Percentiles rank a stretch among this genome's conserved stretches.
Evolutionary conservation across 2,329 filamentous ascomycete genomes (phyloP).

Genomic region (Colletotrichum tabaci): DNA sequence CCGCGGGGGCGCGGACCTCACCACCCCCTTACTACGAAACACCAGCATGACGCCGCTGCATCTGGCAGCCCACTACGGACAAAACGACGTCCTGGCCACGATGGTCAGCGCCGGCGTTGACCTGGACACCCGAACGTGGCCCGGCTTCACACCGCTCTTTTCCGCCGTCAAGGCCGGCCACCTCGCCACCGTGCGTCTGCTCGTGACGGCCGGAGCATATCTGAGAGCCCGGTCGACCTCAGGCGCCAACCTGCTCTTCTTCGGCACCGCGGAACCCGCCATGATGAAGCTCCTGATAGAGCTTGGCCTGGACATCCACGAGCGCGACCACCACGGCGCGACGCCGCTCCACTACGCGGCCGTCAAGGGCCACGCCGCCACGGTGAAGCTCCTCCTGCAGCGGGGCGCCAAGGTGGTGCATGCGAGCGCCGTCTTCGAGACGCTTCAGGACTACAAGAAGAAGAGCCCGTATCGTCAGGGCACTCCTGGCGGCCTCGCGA

Average conservation of each 20-base stretch:
- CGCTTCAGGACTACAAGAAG: conserved; percentile 41
- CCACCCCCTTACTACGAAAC: conserved; percentile 41
- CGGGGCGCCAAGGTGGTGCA: conserved; percentile 43
- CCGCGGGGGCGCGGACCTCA: conserved; percentile 42
- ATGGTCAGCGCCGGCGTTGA: conserved; percentile 46
- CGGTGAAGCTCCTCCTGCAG: conserved; percentile 49
- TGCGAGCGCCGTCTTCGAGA: conserved; percentile 46
- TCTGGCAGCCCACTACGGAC: conserved; percentile 48
- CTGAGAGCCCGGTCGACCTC: conserved; percentile 41
- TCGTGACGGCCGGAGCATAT: conserved; percentile 46
- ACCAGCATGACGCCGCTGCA: conserved; percentile 49
- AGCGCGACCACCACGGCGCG: conserved; percentile 45
- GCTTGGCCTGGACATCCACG: conserved; percentile 44
- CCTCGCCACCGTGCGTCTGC: conserved; percentile 45
- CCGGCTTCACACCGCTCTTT: conserved; percentile 48
- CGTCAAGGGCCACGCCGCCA: conserved; percentile 43
- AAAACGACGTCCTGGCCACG: conserved; percentile 45
- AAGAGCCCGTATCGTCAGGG: conserved; percentile 45
- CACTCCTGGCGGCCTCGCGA: conserved; percentile 46
- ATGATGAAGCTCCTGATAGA: conserved; percentile 45
- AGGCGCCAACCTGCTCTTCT: conserved; percentile 45
- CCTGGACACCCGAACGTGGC: conserved; percentile 45
- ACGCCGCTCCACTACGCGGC: conserved; percentile 48
- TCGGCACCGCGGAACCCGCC: conserved; percentile 39
- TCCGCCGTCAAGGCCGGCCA: conserved; percentile 47